Evolutionary conservation across 495 filamentous ascomycete species (phyloP), one percentile per base, ranked within the genome.

Genomic region (Hypomontagnella monticulosa): DNA sequence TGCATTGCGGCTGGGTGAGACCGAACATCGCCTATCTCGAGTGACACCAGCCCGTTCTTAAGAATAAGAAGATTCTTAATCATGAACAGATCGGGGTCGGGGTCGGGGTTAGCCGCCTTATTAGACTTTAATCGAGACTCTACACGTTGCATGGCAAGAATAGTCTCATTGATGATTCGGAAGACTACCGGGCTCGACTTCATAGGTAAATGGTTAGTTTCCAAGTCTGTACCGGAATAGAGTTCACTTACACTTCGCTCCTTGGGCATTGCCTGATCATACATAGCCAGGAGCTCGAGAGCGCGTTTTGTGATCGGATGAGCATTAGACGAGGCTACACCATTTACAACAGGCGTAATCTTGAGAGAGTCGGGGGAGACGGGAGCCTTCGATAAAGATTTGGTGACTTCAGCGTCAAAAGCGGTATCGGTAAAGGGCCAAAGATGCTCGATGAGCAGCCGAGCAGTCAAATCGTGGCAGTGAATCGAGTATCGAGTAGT

Each of bases 21-120:
- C 32, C 91, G 89, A 32, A 90, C 87, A 42, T 93, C 91, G 66
- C 90, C 94, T 73, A 97, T 95, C 78, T 97, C 93, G 63, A 97
- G 93, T 14, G 93, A 91, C 34, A 97, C 85, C 27, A 97, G 91
- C 66, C 94, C 89, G 65, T 94, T 92, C 70, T 96, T 96, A 9
- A 97, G 85, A 61, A 96, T 87, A 37, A 97, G 88, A 2, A 97
- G 83, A 72, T 97, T 93, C 66, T 92, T 93, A 76, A 97, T 88
- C 61, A 96, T 86, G 76, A 97, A 97, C 30, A 97, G 84, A 64
- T 93, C 88, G 0, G 86, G 84, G 73, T 95, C 91, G 10, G 81
- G 80, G 5, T 83, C 72, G 11, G 83, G 81, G 4, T 82, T 85
- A 67, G 67, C 69, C 41, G 67, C 72, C 59, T 76, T 73, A 54